These are phyloP conservation scores for Leishmania amazonensis DNA, from an alignment of 208 protist genomes.

Conservation along the genomic window DNA sequence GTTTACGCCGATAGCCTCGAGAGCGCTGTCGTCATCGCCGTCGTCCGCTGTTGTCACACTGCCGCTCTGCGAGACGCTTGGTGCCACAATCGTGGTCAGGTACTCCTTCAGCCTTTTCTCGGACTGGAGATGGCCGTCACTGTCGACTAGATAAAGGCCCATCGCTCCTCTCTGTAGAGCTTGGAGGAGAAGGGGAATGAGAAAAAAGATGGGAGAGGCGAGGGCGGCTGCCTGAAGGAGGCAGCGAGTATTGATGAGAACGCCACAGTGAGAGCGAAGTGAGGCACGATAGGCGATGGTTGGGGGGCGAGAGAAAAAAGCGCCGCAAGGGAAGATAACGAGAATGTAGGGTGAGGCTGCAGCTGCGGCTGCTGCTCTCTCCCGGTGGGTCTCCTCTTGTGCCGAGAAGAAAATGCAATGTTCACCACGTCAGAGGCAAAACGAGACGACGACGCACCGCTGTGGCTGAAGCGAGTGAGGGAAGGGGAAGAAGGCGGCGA, in stretches of 20 bases:
- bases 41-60: not conserved
- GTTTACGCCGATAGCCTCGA: conserved; percentile 48
- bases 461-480: not conserved
- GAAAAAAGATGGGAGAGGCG: conserved; percentile 2
- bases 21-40: not conserved
- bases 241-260: not conserved
- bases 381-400: not conserved
- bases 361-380: not conserved
- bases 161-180: conserved; percentile 6
- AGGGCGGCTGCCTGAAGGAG: not conserved
- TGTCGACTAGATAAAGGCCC: conserved; percentile 72
- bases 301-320: not conserved
- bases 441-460: not conserved
- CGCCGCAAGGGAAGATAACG: conserved; percentile 11
- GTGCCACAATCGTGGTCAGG: conserved; percentile 27
- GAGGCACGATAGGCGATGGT: not conserved
- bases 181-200: not conserved
- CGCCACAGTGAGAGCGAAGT: not conserved
- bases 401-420: not conserved
- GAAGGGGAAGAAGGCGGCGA: not conserved
- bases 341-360: not conserved
- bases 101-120: conserved; percentile 58
- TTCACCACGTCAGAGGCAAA: not conserved
- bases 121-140: conserved; percentile 59
- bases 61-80: not conserved